phyloP scores from a whole-genome alignment of 306 rosid genomes.

The Vicia villosa region DNA sequence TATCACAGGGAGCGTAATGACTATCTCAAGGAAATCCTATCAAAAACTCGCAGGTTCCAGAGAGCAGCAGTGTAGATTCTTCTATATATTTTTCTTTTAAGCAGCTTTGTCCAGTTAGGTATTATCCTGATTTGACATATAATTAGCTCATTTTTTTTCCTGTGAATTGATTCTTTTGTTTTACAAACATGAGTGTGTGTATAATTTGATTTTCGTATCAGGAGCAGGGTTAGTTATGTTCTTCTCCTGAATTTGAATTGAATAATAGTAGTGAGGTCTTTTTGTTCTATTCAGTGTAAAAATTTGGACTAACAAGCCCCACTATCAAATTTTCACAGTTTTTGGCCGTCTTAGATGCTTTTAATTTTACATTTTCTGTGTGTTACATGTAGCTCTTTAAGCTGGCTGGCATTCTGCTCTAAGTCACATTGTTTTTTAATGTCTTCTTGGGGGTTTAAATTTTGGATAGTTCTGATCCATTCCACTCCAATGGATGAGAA shows the following conservation, averaged over 20 bases:
- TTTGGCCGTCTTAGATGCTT: not conserved
- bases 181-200: conserved; percentile 33
- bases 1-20: conserved; percentile 80
- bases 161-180: conserved; percentile 39
- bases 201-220: conserved; percentile 30
- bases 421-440: too few relatives aligned
- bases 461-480: too few relatives aligned
- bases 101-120: conserved; percentile 36
- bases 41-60: conserved; percentile 58
- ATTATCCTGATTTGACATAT: conserved; percentile 23
- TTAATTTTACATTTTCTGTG: not conserved
- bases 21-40: conserved; percentile 68
- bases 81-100: conserved; percentile 11
- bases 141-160: conserved; percentile 38
- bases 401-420: not conserved
- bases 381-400: too few relatives aligned
- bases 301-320: conserved; percentile 4
- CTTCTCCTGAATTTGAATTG: conserved; percentile 28
- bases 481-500: too few relatives aligned
- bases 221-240: conserved; percentile 33
- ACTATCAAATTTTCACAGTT: not conserved
- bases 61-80: conserved; percentile 49
- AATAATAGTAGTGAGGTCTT: conserved; percentile 3
- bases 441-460: too few relatives aligned
- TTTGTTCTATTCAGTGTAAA: conserved; percentile 9